A percentile compares a stretch with the other conserved stretches of the same genome.
phyloP scores from a whole-genome alignment of 345 rosid species.

The Populus pruinosa region DNA sequence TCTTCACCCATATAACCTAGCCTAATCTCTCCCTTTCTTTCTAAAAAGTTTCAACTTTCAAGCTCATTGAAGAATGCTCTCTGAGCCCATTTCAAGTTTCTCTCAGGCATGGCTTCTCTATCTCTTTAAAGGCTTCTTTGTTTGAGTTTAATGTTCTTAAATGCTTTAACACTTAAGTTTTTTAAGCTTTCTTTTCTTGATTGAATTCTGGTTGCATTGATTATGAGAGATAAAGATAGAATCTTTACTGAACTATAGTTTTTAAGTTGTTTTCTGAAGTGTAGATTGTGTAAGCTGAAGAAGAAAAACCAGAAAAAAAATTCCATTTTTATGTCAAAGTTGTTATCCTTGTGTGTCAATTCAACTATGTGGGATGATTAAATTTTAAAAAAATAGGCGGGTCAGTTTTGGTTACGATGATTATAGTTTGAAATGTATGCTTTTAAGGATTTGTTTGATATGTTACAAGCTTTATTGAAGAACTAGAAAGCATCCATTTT shows the following conservation, averaged over 20 bases:
- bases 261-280: not conserved
- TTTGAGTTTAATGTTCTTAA: not conserved
- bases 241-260: not conserved
- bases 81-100: not conserved
- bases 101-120: conserved; percentile 13
- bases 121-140: not conserved
- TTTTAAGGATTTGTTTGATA: not conserved
- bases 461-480: no score
- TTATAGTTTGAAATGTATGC: not conserved
- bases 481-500: no score
- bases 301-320: not conserved
- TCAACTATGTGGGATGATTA: not conserved
- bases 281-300: not conserved
- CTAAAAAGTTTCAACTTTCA: not conserved
- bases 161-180: no score
- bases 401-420: not conserved
- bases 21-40: not conserved
- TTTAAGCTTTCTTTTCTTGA: no score
- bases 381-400: not conserved
- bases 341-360: not conserved
- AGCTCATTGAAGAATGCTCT: not conserved
- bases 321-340: not conserved
- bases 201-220: no score
- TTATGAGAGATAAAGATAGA: not conserved
- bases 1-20: not conserved